Base-by-base conservation (phyloP, 2,329 filamentous ascomycete species). In the Colletotrichum truncatum region DNA sequence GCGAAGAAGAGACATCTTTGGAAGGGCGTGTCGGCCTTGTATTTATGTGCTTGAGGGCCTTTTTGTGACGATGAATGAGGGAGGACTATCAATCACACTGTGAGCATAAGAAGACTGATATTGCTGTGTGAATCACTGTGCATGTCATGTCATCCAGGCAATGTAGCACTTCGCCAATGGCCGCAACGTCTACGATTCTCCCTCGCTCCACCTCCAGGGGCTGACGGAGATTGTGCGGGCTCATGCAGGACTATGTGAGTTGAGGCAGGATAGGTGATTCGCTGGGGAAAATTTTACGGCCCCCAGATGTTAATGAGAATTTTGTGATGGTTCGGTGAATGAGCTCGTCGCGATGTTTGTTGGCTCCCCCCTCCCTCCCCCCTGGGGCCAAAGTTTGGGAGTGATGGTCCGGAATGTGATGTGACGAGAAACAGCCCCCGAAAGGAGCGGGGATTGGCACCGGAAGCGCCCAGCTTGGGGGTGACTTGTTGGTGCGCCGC, bases 381-480 rank as follows among this genome's bases (percentile, higher is more conserved):
- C n/a, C 25, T 18, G 18, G 34, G 23, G 36, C 21, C 12, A n/a
- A 34, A 14, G 26, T 36, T 54, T 45, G 26, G n/a, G n/a, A 39
- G 57, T 56, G 46, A 66, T 53, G 60, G 52, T n/a, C 32, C 25
- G 18, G 18, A 48, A 45, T 66, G 59, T 66, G 64, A 66, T 64
- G 64, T 64, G 64, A 66, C n/a, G 30, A 21, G 12, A 34, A 39
- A 23, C 36, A 26, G 45, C 28, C 36, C 60, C 51, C 52, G 36
- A 26, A 51, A 26, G 32, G 38, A 18, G 52, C 52, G 45, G 59
- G 64, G 64, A 66, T 66, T 66, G 64, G 64, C 46, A 66, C 52
- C 25, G 38, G 64, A 64, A 66, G 64, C 64, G 64, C 64, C 64
- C 52, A 66, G 62, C 32, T 34, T 36, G 23, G 34, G 36, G 21